Percentiles rank a stretch among this genome's conserved stretches.
These are phyloP conservation scores for Triticum dicoccoides DNA, from an alignment of 176 grass and related monocot genomes.

Conservation along the genomic window DNA sequence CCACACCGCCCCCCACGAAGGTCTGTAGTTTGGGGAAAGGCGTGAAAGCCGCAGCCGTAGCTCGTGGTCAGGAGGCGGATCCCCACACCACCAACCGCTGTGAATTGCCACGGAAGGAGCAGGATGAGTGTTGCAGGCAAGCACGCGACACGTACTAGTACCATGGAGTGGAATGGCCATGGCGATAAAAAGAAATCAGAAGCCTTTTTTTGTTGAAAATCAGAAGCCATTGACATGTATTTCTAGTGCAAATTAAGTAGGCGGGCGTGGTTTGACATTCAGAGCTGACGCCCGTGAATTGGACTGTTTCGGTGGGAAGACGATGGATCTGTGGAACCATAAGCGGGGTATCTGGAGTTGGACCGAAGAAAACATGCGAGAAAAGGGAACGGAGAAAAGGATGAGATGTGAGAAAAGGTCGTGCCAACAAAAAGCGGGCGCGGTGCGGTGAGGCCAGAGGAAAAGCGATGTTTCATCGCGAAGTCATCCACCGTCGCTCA, in stretches of 20 bases:
- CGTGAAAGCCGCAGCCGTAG: neutral
- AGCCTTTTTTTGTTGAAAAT: neutral
- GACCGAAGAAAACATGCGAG: neutral
- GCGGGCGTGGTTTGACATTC: neutral
- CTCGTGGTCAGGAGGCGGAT: neutral
- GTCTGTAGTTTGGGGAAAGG: too few relatives aligned
- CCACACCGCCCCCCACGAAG: neutral
- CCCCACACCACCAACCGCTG: neutral
- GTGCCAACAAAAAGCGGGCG: slow-evolving; percentile 19
- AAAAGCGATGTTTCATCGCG: slow-evolving; percentile 44
- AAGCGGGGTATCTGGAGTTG: neutral
- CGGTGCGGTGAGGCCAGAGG: neutral
- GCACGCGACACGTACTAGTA: too few relatives aligned
- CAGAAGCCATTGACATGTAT: neutral
- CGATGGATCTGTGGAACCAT: neutral
- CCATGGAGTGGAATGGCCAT: neutral
- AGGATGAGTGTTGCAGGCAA: too few relatives aligned
- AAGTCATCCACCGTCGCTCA: slow-evolving; percentile 16
- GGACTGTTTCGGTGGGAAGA: too few relatives aligned
- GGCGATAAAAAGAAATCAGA: neutral
- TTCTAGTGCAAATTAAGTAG: neutral
- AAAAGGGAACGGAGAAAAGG: neutral
- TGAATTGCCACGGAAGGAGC: neutral
- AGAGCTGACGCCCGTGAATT: neutral
- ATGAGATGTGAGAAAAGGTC: slow-evolving; percentile 14